Base-by-base conservation (phyloP, 305 asterid species). In the Fraxinus paxiana region DNA sequence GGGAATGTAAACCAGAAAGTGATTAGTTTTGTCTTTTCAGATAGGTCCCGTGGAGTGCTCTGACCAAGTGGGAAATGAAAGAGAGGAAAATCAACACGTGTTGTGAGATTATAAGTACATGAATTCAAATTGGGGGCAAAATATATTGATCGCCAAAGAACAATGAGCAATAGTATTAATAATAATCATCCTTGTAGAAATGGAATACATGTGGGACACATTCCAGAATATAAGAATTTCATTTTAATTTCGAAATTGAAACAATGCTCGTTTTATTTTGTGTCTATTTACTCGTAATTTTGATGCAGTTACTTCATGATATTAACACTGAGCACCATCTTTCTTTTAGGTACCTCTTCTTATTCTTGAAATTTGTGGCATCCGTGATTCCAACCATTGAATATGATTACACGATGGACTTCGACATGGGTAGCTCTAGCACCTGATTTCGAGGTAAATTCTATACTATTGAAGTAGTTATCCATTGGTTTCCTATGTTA, bases 381-480 rank as follows among this genome's bases (percentile, higher is more conserved):
- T 93, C 99, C 5, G 97, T 94, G 70, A 95, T 95, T 82, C 99
- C 99, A 77, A 95, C 99, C 72, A 95, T 95, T 67, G 99, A 95
- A 84, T 95, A 95, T 79, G 99, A 95, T 86, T 90, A 95, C 87
- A 95, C 99, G 20, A 91, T 95, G 98, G 99, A 94, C 96, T 95
- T 95, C 73, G 98, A 95, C 87, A 91, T 94, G 70, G 98, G 98
- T 71, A 91, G 99, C 92, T 89, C 96, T 65, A 89, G 97, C 89
- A 83, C 92, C 84, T 95, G 89, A 88, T 77, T 77, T 75, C 73
- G 82, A 84, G 88, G 94, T 89, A 82, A 79, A 70, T 77, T 73
- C 76, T 78, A 13, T 67, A 28, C 33, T 26, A 4, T 28, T 67
- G 7, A 13, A 28, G 73, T 28, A 26, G 18, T 30, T 67, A 12